Base-by-base conservation (phyloP, 2,329 filamentous ascomycete species). In the Arthrobotrys megalospora region DNA sequence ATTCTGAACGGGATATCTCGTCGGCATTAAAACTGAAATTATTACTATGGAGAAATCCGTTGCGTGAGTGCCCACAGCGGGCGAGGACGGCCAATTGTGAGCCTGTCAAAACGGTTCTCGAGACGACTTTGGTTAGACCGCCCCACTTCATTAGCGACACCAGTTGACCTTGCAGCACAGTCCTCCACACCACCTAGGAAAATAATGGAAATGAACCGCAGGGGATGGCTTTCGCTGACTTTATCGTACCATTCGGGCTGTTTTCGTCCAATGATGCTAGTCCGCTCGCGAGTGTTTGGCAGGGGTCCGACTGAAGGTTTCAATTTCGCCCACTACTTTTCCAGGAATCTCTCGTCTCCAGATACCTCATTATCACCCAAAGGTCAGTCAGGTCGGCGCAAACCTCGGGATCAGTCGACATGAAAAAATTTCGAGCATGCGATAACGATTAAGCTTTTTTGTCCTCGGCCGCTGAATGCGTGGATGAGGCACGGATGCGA, bases 41-140 rank as follows among this genome's bases (percentile, higher is more conserved):
- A 24, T 43, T 4, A 16, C 8, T 6, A 4, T 43, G 55, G 55
- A 60, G 55, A 60, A 60, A 60, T 60, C 55, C 55, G 55, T 14
- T 41, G 34, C 7, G 24, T 58, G 52, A 38, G 55, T 60, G 55
- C 36, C 55, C 55, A 60, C 55, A 60, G 55, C 55, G 55, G 55
- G 55, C 21, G 36, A 60, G 55, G 28, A 60, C 55, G 64, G 53
- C 28, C 53, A 64, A 38, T 64, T 72, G 36, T 60, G 16, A 72
- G 60, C 68, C 68, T 32, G 58, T 36, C 69, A 47, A 48, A 73
- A 73, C 55, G 55, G 55, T 6, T 11, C 55, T 60, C 55, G 55
- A 36, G 43, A 62, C 67, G 67, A 71, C 50, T 53, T 73, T 66
- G 60, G 69, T 65, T 65, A 71, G 60, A 32, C 21, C 36, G 69